Evolutionary conservation across 1,139 yeast genomes (phyloP).

Genomic region (Zygoascus meyerae): DNA sequence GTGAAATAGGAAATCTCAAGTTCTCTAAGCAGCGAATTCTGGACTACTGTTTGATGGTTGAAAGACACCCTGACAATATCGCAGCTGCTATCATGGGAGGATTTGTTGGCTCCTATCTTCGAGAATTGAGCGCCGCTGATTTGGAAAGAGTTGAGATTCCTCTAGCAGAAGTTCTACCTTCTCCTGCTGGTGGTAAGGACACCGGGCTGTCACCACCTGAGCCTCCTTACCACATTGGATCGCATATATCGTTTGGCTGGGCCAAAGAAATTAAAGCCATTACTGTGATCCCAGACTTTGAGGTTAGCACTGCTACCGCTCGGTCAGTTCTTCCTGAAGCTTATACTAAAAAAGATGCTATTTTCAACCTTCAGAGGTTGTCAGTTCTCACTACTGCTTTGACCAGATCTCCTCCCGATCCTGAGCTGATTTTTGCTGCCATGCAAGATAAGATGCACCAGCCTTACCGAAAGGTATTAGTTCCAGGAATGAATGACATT

Average conservation of each 20-base stretch:
- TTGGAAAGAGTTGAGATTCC: constrained; percentile 74
- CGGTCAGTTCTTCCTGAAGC: constrained; percentile 81
- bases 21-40: constrained; percentile 75
- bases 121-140: constrained; percentile 70
- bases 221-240: constrained; percentile 87
- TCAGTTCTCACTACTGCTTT: constrained; percentile 78
- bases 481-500: constrained; percentile 85
- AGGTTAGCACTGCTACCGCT: constrained; percentile 86
- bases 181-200: constrained; percentile 60
- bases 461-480: constrained; percentile 83
- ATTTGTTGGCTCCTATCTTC: constrained; percentile 87
- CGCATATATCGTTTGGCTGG: constrained; percentile 83
- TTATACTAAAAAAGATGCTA: constrained; percentile 76
- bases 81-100: constrained; percentile 99
- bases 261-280: constrained; percentile 75
- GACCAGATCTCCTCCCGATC: constrained; percentile 74
- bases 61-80: constrained; percentile 96
- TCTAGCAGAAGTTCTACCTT: constrained; percentile 75
- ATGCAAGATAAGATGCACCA: constrained; percentile 97
- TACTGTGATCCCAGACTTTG: constrained; percentile 89
- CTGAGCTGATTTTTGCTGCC: constrained; percentile 79
- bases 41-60: constrained; percentile 94
- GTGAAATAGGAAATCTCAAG: constrained; percentile 68
- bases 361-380: constrained; percentile 77
- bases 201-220: constrained; percentile 64